phyloP scores from a whole-genome alignment of 345 rosid genomes.

The Sisymbrium irio region DNA sequence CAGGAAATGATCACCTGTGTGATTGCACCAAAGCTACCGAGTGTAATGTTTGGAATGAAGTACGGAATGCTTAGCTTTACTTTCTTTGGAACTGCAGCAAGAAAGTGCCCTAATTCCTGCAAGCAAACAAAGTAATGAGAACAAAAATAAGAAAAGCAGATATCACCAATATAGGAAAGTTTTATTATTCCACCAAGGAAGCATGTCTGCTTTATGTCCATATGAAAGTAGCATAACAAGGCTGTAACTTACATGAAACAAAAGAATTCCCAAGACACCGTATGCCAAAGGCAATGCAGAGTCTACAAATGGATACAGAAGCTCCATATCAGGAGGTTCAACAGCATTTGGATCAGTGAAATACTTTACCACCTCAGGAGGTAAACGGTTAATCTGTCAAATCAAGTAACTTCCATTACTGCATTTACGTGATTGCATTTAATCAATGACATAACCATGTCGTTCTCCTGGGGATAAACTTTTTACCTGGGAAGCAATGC shows the following conservation, averaged over 20 bases:
- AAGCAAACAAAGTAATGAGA: background rate
- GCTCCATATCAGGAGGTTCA: slow-evolving; percentile 90
- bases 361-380: slow-evolving; percentile 89
- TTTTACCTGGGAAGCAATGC: slow-evolving; percentile 90
- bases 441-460: slow-evolving; percentile 3
- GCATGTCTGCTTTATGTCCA: slow-evolving; percentile 1
- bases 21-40: slow-evolving; percentile 97
- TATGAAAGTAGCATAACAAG: background rate
- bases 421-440: background rate
- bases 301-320: slow-evolving; percentile 83
- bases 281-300: slow-evolving; percentile 90
- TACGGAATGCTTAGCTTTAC: slow-evolving; percentile 91
- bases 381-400: slow-evolving; percentile 83
- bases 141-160: background rate
- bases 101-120: slow-evolving; percentile 89
- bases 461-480: background rate
- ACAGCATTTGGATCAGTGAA: slow-evolving; percentile 88
- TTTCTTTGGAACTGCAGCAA: slow-evolving; percentile 90
- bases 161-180: background rate
- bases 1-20: slow-evolving; percentile 58
- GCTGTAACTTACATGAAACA: slow-evolving; percentile 71
- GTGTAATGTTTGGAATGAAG: slow-evolving; percentile 92
- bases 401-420: slow-evolving; percentile 14
- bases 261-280: slow-evolving; percentile 82
- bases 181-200: slow-evolving; percentile 7